Percentiles rank a stretch among this genome's conserved stretches.
phyloP scores from a whole-genome alignment of 2,329 filamentous ascomycete species.

The Remersonia thermophila region DNA sequence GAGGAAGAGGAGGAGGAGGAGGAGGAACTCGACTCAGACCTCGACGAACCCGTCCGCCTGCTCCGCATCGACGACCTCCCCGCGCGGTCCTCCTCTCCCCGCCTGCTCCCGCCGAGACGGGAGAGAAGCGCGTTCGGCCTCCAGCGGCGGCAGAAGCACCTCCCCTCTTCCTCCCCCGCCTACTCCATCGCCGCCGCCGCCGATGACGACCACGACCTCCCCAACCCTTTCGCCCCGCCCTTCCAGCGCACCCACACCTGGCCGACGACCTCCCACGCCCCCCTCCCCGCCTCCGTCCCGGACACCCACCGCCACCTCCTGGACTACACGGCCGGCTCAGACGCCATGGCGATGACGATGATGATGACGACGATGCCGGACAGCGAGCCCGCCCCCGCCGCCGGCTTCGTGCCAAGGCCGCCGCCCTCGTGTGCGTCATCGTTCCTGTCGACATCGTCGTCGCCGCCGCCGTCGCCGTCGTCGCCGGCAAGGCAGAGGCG shows the following conservation, averaged over 20 bases:
- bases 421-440: too few relatives aligned
- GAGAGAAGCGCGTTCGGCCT: constrained; percentile 6
- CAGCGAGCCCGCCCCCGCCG: too few relatives aligned
- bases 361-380: constrained; percentile 2
- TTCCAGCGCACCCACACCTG: not conserved
- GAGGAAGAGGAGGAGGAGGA: too few relatives aligned
- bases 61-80: constrained; percentile 4
- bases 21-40: too few relatives aligned
- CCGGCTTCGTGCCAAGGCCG: too few relatives aligned
- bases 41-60: constrained; percentile 1
- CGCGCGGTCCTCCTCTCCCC: constrained; percentile 3
- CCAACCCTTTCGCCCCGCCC: not conserved
- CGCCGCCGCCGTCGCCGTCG: too few relatives aligned
- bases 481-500: too few relatives aligned
- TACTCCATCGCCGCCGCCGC: too few relatives aligned
- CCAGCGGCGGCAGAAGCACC: too few relatives aligned
- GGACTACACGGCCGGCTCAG: constrained; percentile 5
- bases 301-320: not conserved
- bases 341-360: constrained; percentile 7
- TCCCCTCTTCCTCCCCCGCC: too few relatives aligned
- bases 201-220: too few relatives aligned
- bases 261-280: not conserved
- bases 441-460: too few relatives aligned
- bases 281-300: constrained; percentile 3
- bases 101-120: constrained; percentile 2